A percentile compares a stretch with the other conserved stretches of the same genome.
These are phyloP conservation scores for Syzygium aqueum DNA, from an alignment of 345 rosid species.

Conservation along the genomic window DNA sequence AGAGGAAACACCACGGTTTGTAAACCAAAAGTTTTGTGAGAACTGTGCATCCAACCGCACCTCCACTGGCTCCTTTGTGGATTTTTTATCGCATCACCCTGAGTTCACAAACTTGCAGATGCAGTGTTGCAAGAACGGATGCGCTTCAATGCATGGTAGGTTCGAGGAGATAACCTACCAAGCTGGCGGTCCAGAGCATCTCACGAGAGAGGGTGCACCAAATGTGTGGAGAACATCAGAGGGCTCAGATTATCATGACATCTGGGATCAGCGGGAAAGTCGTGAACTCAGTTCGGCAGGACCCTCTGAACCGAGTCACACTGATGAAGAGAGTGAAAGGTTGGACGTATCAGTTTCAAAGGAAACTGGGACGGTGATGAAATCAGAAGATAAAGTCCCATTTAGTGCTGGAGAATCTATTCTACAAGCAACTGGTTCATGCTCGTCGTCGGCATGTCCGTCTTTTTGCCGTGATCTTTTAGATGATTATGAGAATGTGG, in stretches of 20 bases:
- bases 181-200: constrained; percentile 37
- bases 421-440: constrained; percentile 16
- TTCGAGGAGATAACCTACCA: constrained; percentile 71
- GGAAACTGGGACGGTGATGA: constrained; percentile 6
- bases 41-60: constrained; percentile 61
- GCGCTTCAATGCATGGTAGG: constrained; percentile 75
- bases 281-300: constrained; percentile 57
- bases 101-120: constrained; percentile 18
- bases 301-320: constrained; percentile 33
- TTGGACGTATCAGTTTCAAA: constrained; percentile 12
- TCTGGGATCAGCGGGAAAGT: constrained; percentile 69
- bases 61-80: constrained; percentile 56
- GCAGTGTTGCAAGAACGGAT: constrained; percentile 46
- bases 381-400: constrained; percentile 14
- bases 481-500: constrained; percentile 27
- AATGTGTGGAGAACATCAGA: constrained; percentile 5
- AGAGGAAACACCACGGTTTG: constrained; percentile 52
- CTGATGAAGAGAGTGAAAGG: constrained; percentile 49
- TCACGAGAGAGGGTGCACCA: constrained; percentile 15
- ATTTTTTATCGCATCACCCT: constrained; percentile 32
- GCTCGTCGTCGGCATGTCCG: constrained; percentile 20
- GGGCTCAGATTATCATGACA: constrained; percentile 30
- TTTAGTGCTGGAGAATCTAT: constrained; percentile 15
- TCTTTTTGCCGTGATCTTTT: constrained; percentile 15
- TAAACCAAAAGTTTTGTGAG: constrained; percentile 44